Base-by-base conservation (phyloP, 805 yeast genomes). In the Grigorovia yakushimaensis region DNA sequence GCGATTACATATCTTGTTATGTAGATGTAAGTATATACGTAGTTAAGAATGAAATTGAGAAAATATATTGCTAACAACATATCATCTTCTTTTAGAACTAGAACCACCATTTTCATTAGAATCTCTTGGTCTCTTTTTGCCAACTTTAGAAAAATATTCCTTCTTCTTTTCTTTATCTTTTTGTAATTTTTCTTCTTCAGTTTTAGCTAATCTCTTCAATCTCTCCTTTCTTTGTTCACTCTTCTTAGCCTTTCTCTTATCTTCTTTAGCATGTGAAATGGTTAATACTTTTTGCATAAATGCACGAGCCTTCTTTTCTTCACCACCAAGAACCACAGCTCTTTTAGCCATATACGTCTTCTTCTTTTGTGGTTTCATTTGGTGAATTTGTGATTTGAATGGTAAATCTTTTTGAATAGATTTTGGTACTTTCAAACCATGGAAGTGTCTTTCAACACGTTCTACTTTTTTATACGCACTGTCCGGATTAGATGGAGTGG, bases 251-350 rank as follows among this genome's bases (percentile, higher is more conserved):
- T 70, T 74, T 54, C 82, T 79, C 77, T 84, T 84, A 46, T 78
- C 77, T 24, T 86, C 96, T 71, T 91, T 91, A 50, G 84, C 93
- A 59, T 81, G 86, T 59, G 87, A 79, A 46, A 93, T 71, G 0
- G 98, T 88, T 58, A 84, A 77, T 47, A 93, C 80, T 68, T 86
- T 86, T 67, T 84, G 91, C 73, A 93, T 78, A 67, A 91, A 76
- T 35, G 88, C 82, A 56, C 97, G 77, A 30, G 95, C 89, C 70
- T 87, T 85, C 82, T 87, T 88, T 67, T 91, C 98, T 45, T 87
- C 96, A 15, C 94, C 96, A 39, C 82, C 85, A 38, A 89, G 69
- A 6, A 93, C 93, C 46, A 93, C 97, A 1, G 98, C 98, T 60
- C 98, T 80, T 72, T 88, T 93, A 48, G 74, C 77, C 78, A 84